A percentile compares a stretch with the other conserved stretches of the same genome.
phyloP scores from a whole-genome alignment of 371 early-diverging fungal genomes.

The Dichotomocladium elegans region DNA sequence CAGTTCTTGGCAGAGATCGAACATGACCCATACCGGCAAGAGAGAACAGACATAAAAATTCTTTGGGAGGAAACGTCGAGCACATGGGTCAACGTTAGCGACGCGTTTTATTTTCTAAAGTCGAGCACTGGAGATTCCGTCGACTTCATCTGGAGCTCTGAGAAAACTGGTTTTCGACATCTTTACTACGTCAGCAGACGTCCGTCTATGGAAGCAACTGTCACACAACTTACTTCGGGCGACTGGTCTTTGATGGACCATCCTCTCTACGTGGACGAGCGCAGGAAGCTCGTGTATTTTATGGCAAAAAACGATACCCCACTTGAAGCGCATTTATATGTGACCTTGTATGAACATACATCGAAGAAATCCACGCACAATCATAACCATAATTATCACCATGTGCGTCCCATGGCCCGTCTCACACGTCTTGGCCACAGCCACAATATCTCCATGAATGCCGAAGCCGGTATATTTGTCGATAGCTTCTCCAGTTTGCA shows the following conservation, averaged over 20 bases:
- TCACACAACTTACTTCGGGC: slow-evolving; percentile 41
- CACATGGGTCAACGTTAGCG: slow-evolving; percentile 69
- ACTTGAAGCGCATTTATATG: slow-evolving; percentile 69
- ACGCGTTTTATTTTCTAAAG: slow-evolving; percentile 49
- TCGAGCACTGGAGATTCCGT: not conserved
- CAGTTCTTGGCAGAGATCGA: slow-evolving; percentile 1
- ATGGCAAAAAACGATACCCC: slow-evolving; percentile 64
- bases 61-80: slow-evolving; percentile 58
- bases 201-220: not conserved
- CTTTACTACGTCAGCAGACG: slow-evolving; percentile 42
- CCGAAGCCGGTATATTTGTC: slow-evolving; percentile 42
- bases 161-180: slow-evolving; percentile 68
- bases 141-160: slow-evolving; percentile 60
- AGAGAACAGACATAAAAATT: slow-evolving; percentile 35
- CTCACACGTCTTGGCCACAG: slow-evolving; percentile 57
- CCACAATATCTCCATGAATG: slow-evolving; percentile 49
- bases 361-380: not conserved
- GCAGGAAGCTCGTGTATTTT: slow-evolving; percentile 62
- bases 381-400: not conserved
- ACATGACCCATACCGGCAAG: slow-evolving; percentile 2
- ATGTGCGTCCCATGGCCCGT: slow-evolving; percentile 23
- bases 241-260: slow-evolving; percentile 60
- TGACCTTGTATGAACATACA: slow-evolving; percentile 36
- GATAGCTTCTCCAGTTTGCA: slow-evolving; percentile 54
- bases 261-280: slow-evolving; percentile 61